These are phyloP conservation scores for Colletotrichum ledebouriae DNA, from an alignment of 2,329 filamentous ascomycete genomes.

Conservation along the genomic window DNA sequence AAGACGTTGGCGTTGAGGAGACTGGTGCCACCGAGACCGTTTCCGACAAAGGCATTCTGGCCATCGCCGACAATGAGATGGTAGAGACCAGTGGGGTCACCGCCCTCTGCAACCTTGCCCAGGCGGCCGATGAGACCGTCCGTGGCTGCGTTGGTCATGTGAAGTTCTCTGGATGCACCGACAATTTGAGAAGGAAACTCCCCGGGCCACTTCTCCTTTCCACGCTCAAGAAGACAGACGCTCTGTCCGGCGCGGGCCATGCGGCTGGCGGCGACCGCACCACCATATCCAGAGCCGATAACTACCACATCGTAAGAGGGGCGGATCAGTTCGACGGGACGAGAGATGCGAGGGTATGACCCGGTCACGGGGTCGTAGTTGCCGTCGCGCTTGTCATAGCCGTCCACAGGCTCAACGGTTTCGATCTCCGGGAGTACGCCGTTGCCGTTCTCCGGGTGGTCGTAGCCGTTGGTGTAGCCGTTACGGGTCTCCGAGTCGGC, in stretches of 20 bases:
- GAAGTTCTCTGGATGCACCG: constrained; percentile 52
- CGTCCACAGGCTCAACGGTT: not conserved
- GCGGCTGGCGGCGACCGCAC: constrained; percentile 61
- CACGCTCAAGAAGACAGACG: constrained; percentile 61
- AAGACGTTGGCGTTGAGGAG: constrained; percentile 78
- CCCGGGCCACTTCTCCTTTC: constrained; percentile 60
- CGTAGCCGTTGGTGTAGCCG: constrained; percentile 24
- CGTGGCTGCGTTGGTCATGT: constrained; percentile 46
- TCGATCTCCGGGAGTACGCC: not conserved
- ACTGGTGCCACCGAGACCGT: constrained; percentile 73
- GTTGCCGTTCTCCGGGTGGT: not conserved
- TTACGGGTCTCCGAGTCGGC: constrained; percentile 19
- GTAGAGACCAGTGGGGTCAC: constrained; percentile 58
- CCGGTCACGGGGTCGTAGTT: constrained; percentile 33
- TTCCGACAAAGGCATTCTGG: constrained; percentile 58
- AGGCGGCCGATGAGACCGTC: constrained; percentile 53
- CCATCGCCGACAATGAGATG: constrained; percentile 59
- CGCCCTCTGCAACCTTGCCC: constrained; percentile 47
- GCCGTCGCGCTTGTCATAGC: not conserved
- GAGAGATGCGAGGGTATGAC: constrained; percentile 52
- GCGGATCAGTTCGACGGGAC: constrained; percentile 53
- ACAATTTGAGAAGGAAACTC: constrained; percentile 55
- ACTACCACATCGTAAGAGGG: constrained; percentile 61
- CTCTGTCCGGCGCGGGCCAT: constrained; percentile 53
- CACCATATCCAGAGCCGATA: constrained; percentile 64